These are phyloP conservation scores for Paspalum vaginatum DNA, from an alignment of 176 grass and related monocot genomes.

Conservation along the genomic window DNA sequence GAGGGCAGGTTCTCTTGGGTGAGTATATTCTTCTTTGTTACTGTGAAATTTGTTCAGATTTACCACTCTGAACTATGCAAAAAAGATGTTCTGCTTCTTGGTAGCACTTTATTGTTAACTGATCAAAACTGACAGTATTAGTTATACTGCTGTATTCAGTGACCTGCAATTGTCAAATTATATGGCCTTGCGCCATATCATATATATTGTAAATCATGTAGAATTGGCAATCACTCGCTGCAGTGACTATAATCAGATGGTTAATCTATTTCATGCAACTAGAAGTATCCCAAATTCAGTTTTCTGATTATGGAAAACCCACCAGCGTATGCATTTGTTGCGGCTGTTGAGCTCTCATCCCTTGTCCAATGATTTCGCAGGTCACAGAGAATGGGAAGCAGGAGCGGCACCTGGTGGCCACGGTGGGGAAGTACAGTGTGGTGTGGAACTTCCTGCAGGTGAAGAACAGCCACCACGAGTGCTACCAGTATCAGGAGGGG, in stretches of 20 bases:
- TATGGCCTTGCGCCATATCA: neutral
- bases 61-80: conserved; percentile 8
- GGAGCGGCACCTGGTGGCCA: conserved; percentile 85
- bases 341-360: neutral
- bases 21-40: conserved; percentile 28
- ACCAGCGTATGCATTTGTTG: neutral
- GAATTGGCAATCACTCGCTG: neutral
- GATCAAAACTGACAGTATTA: neutral
- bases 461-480: conserved; percentile 85
- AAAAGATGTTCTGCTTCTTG: neutral
- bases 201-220: neutral
- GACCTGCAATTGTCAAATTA: neutral
- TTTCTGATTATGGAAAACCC: neutral
- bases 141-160: neutral
- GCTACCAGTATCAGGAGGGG: conserved; percentile 80
- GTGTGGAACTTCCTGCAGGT: conserved; percentile 96
- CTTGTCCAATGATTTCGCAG: conserved; percentile 6
- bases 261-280: neutral
- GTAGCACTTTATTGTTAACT: neutral
- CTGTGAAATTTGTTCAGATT: conserved; percentile 22
- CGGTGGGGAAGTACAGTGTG: conserved; percentile 85
- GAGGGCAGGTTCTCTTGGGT: conserved; percentile 94
- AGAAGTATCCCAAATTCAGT: too few species aligned
- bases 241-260: neutral
- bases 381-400: conserved; percentile 84